Percentiles rank a stretch among this genome's conserved stretches.
Conservation (phyloP, 179 eudicot species). For the Beta macrorhiza region DNA sequence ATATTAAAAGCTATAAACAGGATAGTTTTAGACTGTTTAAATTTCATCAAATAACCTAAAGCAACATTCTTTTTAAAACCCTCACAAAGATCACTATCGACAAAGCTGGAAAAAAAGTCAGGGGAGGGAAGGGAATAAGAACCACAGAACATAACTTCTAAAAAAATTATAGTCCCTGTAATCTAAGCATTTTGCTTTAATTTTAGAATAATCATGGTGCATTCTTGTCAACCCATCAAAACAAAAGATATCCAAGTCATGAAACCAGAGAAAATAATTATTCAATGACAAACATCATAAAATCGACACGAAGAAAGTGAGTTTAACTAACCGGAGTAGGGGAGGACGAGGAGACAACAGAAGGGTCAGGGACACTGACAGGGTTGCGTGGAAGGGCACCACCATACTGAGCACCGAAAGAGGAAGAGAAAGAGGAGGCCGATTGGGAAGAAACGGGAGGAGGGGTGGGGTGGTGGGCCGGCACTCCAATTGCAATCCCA, state of each 20-base stretch:
- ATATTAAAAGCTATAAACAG: neutral
- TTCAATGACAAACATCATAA: neutral
- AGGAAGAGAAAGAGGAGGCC: constrained; percentile 41
- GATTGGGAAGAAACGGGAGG: constrained; percentile 32
- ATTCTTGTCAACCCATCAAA: neutral
- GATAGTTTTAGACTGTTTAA: neutral
- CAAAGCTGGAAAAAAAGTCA: neutral
- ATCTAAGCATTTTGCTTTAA: too few relatives aligned
- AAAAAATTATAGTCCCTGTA: too few relatives aligned
- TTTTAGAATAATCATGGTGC: too few relatives aligned
- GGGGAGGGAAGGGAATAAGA: too few relatives aligned
- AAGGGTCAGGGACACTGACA: constrained; percentile 29
- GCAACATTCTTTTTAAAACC: neutral
- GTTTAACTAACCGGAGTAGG: constrained; percentile 30
- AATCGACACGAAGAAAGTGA: neutral
- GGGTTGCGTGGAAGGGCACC: constrained; percentile 32
- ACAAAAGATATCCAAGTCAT: neutral
- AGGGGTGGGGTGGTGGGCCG: constrained; percentile 33
- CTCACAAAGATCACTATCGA: neutral
- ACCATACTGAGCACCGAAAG: constrained; percentile 39
- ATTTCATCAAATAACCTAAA: neutral
- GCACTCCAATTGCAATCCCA: constrained; percentile 63
- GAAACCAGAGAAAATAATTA: neutral
- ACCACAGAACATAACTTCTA: too few relatives aligned
- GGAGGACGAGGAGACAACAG: constrained; percentile 23